Evolutionary conservation across 768 basidiomycete species (phyloP), one percentile per base, ranked within the genome.

Genomic region (Pleurotus tuoliensis): DNA sequence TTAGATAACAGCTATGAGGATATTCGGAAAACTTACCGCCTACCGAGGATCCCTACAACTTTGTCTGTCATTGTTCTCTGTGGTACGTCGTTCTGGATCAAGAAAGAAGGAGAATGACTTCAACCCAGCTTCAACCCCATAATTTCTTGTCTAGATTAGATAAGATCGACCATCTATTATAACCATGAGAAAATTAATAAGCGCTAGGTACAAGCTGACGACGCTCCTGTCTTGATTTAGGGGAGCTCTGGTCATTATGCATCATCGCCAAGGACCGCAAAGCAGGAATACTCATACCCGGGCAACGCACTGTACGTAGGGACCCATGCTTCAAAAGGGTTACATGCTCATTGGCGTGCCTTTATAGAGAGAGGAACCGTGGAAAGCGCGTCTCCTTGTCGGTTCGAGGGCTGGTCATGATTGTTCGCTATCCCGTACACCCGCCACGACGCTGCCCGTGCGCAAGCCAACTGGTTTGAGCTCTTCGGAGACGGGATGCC

Each of bases 21-120:
- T 53, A 24, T 16, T 13, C 3, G 43, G 4, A 16, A 16, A 15
- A 64, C 75, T 61, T 67, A 81, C 77, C 3, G 69, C 80, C 60
- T 69, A 81, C 81, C 80, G 51, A 82, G 75, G 22, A 82, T 75
- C 45, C 81, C 81, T 38, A 82, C 74, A 40, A 75, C 67, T 59
- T 78, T 79, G 34, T 75, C 73, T 25, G 72, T 66, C 80, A 79
- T 80, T 37, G 41, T 34, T 1, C 8, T 34, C 30, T 11, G 7
- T 34, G 11, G 8, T 34, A 8, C 2, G 30, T 8, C 9, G 30
- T 30, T 11, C 30, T 30, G 8, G 30, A 34, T 11, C 30, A 34
- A 34, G 30, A 8, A 30, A 30, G 30, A 34, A 34, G 30, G 8
- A 9, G 30, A 34, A 34, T 34, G 30, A 1, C 30, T 9, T 30